Conservation (phyloP, 495 filamentous ascomycete species). For the Beverwykella pulmonaria region DNA sequence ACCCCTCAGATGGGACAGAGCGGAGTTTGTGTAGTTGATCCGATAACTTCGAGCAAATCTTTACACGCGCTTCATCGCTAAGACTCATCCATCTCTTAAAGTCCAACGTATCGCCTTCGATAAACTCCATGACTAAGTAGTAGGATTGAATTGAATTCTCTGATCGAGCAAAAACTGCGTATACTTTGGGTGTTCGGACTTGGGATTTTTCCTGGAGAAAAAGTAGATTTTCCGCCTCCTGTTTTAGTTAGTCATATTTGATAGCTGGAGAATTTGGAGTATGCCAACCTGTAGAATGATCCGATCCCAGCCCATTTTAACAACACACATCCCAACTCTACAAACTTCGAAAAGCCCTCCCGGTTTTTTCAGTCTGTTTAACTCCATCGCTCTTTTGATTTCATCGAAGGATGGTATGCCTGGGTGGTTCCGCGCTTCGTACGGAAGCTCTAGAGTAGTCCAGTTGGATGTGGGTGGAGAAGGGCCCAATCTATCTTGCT, state of each 20-base stretch:
- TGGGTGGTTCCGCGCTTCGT: not conserved
- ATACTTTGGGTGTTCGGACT: not conserved
- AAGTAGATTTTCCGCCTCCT: conserved; percentile 7
- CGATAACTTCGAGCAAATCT: not conserved
- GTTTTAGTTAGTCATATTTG: too few relatives aligned
- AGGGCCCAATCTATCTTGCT: not conserved
- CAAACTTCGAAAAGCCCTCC: not conserved
- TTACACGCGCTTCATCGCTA: not conserved
- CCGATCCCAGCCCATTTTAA: not conserved
- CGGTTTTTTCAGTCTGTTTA: not conserved
- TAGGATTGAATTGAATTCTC: not conserved
- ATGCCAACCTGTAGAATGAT: not conserved
- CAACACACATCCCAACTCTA: not conserved
- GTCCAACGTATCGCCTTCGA: not conserved
- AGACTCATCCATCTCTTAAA: not conserved
- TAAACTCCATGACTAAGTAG: conserved; percentile 2
- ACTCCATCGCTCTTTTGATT: not conserved
- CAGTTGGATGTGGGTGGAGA: not conserved
- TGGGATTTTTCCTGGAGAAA: not conserved
- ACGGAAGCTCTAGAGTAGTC: not conserved
- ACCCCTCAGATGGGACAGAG: conserved; percentile 1
- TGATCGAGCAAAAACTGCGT: not conserved
- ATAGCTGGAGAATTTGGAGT: not conserved
- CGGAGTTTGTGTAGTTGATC: not conserved
- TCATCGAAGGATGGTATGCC: not conserved